These are phyloP conservation scores for Closterium sp. DNA, from an alignment of 139 green algal genomes.

Conservation along the genomic window DNA sequence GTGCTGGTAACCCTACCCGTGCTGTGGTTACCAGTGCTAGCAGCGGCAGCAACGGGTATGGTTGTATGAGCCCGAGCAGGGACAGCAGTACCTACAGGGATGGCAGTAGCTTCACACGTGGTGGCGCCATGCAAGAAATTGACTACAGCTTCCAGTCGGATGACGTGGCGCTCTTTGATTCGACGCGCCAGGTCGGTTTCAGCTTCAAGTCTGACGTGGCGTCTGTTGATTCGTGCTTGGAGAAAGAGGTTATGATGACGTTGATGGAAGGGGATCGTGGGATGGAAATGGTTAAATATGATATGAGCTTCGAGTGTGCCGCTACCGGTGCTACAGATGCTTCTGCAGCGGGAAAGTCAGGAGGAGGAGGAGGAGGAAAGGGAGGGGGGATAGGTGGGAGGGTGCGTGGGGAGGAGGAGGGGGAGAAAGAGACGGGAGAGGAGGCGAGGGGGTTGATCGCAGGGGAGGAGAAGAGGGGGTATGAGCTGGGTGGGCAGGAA, in stretches of 20 bases:
- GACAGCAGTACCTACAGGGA: background rate
- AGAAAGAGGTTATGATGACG: too few relatives aligned
- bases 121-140: background rate
- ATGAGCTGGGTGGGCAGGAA: background rate
- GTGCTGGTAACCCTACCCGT: background rate
- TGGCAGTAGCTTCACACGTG: background rate
- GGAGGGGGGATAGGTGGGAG: too few relatives aligned
- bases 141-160: background rate
- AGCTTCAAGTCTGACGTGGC: background rate
- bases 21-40: background rate
- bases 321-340: too few relatives aligned
- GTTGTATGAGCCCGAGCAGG: background rate
- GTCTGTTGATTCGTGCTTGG: background rate
- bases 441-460: background rate
- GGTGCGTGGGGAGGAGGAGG: too few relatives aligned
- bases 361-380: too few relatives aligned
- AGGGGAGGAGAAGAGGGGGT: background rate
- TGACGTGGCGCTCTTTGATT: background rate
- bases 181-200: background rate
- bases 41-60: background rate
- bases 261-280: too few relatives aligned
- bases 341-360: too few relatives aligned
- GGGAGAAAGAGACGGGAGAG: too few relatives aligned
- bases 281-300: too few relatives aligned
- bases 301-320: too few relatives aligned